Evolutionary conservation across 345 rosid species (phyloP), one percentile per base, ranked within the genome.

Genomic region (Cardamine occulta): DNA sequence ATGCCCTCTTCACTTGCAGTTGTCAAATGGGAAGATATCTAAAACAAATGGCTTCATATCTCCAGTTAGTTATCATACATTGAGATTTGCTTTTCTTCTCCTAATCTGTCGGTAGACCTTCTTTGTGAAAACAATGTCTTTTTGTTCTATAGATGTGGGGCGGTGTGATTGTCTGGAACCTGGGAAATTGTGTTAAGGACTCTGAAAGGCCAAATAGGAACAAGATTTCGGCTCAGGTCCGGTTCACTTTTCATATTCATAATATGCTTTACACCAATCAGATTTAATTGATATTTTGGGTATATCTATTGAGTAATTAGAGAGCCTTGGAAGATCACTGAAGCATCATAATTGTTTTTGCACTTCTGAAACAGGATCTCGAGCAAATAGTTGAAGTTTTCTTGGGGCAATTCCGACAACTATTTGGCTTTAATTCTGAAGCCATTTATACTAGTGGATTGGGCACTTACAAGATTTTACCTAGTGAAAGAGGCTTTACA

Each of bases 401-500:
- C 84, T 77, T 86, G 89, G 98, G 98, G 72, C 99, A 95, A 80
- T 82, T 92, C 26, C 86, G 98, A 63, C 97, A 92, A 76, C 93
- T 95, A 39, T 83, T 90, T 73, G 97, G 99, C 63, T 85, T 92
- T 42, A 89, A 83, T 76, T 89, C 99, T 53, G 84, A 82, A 54
- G 82, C 81, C 52, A 34, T 57, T 19, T 88, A 84, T 68, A 69
- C 73, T 55, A 92, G 93, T 85, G 77, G 74, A 66, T 73, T 86
- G 56, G 96, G 93, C 66, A 65, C 74, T 28, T 91, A 66, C 82
- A 84, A 84, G 54, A 84, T 90, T 62, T 83, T 89, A 78, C 83
- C 85, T 49, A 87, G 98, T 75, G 91, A 89, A 70, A 88, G 78
- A 83, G 98, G 98, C 75, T 92, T 95, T 83, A 83, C 99, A 18